These are phyloP conservation scores for Avena sativa DNA, from an alignment of 176 grass and related monocot species.

Conservation along the genomic window DNA sequence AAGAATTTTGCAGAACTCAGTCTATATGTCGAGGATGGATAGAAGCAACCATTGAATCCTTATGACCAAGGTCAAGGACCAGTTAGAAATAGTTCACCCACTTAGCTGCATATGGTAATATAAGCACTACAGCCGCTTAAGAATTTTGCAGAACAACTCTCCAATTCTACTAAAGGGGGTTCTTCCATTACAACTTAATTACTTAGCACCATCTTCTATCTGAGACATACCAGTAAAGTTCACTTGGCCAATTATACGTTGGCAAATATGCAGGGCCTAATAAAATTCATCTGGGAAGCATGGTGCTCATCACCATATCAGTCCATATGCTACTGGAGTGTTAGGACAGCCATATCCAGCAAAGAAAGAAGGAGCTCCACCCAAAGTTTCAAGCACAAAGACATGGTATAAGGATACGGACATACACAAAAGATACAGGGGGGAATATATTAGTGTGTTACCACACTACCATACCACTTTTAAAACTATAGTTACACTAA, in stretches of 20 bases:
- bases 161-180: constrained; percentile 14
- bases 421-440: constrained; percentile 8
- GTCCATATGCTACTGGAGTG: background rate
- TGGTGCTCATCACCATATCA: background rate
- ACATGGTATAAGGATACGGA: background rate
- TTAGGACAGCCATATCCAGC: background rate
- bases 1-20: constrained; percentile 11
- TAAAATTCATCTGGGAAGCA: background rate
- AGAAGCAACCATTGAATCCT: background rate
- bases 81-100: background rate
- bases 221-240: background rate
- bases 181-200: background rate
- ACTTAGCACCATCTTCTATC: background rate
- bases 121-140: background rate
- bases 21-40: background rate
- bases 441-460: constrained; percentile 11
- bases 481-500: constrained; percentile 8
- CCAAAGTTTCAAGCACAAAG: background rate
- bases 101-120: background rate
- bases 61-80: background rate
- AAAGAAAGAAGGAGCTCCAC: background rate
- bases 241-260: background rate
- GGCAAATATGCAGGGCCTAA: background rate
- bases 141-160: constrained; percentile 13
- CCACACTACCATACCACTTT: constrained; percentile 2